Conservation (phyloP, 225 moss, liverwort and hornwort genomes). For the Polytrichum commune region DNA sequence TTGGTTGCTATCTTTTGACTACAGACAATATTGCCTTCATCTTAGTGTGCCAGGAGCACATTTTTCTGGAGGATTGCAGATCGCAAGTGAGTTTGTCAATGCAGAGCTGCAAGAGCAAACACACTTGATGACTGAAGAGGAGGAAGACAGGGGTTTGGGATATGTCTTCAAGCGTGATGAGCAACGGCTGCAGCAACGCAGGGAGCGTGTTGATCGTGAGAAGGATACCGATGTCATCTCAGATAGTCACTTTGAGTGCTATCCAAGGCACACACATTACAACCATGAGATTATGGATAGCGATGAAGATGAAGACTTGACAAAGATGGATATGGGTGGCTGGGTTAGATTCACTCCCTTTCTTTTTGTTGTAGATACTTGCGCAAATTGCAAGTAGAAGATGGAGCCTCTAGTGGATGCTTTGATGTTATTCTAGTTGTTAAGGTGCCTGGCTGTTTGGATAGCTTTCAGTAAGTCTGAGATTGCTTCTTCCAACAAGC, state of each 20-base stretch:
- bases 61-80: constrained; percentile 24
- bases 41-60: constrained; percentile 9
- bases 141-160: constrained; percentile 94
- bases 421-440: neutral
- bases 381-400: neutral
- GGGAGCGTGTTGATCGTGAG: constrained; percentile 94
- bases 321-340: constrained; percentile 99
- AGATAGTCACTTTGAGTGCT: constrained; percentile 98
- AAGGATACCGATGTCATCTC: constrained; percentile 99
- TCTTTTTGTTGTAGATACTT: neutral
- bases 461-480: neutral
- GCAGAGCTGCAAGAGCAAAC: constrained; percentile 64
- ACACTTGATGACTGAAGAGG: constrained; percentile 96
- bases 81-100: constrained; percentile 53
- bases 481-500: constrained; percentile 48
- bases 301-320: constrained; percentile 98
- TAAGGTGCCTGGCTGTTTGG: neutral
- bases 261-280: constrained; percentile 98
- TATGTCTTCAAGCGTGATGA: constrained; percentile 99
- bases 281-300: constrained; percentile 98
- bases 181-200: constrained; percentile 84
- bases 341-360: constrained; percentile 47
- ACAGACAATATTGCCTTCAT: too few species aligned
- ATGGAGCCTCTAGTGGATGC: too few species aligned
- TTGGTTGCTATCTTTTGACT: too few species aligned